Conservation (phyloP, 2,329 filamentous ascomycete species). For the Emericellopsis cladophorae region DNA sequence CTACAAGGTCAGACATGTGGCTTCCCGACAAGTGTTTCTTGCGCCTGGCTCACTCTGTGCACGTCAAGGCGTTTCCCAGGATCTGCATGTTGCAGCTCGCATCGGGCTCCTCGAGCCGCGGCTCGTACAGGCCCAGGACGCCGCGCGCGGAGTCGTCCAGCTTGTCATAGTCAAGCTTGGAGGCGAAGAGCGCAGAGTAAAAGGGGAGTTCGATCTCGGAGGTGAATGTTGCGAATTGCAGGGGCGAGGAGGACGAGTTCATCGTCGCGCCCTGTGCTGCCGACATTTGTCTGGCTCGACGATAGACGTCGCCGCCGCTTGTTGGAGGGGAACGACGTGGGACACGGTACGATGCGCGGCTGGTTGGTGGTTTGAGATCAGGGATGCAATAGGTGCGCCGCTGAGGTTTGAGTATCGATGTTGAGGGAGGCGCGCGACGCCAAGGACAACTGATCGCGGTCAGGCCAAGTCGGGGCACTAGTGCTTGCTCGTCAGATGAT, state of each 20-base stretch:
- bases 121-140: conserved; percentile 80
- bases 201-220: conserved; percentile 95
- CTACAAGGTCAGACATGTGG: conserved; percentile 23
- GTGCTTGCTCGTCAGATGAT: no score
- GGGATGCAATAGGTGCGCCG: no score
- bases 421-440: no score
- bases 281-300: neutral
- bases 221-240: conserved; percentile 75
- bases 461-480: no score
- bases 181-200: conserved; percentile 81
- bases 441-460: no score
- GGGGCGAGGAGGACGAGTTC: conserved; percentile 8
- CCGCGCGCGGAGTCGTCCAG: conserved; percentile 86
- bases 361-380: no score
- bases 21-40: conserved; percentile 7
- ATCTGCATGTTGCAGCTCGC: conserved; percentile 84
- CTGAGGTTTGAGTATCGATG: no score
- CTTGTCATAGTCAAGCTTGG: conserved; percentile 94
- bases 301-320: neutral
- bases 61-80: conserved; percentile 73
- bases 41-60: conserved; percentile 50
- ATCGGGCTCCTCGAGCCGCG: conserved; percentile 60
- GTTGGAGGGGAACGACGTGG: no score
- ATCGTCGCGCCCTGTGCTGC: conserved; percentile 31
- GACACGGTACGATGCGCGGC: no score